phyloP scores from a whole-genome alignment of 345 rosid species.

The Sisymbrium irio region DNA sequence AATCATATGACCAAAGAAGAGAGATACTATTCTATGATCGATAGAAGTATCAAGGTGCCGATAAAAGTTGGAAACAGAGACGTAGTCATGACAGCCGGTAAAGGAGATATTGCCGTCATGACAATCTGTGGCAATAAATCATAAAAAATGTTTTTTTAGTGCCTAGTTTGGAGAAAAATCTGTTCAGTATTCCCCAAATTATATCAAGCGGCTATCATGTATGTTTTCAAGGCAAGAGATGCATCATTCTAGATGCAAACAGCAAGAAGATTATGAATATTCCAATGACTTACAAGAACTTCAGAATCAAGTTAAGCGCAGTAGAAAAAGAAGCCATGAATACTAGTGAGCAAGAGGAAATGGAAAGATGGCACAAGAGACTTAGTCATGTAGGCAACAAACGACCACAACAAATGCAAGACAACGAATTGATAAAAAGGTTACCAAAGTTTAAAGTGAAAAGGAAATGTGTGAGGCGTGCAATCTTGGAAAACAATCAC shows the following conservation, averaged over 20 bases:
- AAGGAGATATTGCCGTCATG: background rate
- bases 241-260: background rate
- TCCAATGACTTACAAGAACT: background rate
- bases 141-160: background rate
- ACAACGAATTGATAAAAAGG: too few relatives aligned
- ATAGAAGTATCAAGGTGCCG: background rate
- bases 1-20: background rate
- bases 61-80: background rate
- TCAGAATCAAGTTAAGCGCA: background rate
- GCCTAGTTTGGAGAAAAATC: background rate
- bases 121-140: background rate
- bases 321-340: background rate
- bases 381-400: too few relatives aligned
- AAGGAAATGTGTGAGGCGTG: too few relatives aligned
- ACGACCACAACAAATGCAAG: too few relatives aligned
- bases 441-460: too few relatives aligned
- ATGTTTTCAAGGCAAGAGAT: background rate
- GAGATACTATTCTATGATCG: background rate
- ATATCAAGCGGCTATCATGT: background rate
- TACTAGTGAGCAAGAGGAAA: too few relatives aligned
- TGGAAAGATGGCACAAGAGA: too few relatives aligned
- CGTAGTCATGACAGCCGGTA: background rate
- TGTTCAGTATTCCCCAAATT: background rate
- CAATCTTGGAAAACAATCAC: too few relatives aligned
- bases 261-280: background rate